phyloP scores from a whole-genome alignment of 352 stramenopile species.

The Phytophthora boehmeriae region DNA sequence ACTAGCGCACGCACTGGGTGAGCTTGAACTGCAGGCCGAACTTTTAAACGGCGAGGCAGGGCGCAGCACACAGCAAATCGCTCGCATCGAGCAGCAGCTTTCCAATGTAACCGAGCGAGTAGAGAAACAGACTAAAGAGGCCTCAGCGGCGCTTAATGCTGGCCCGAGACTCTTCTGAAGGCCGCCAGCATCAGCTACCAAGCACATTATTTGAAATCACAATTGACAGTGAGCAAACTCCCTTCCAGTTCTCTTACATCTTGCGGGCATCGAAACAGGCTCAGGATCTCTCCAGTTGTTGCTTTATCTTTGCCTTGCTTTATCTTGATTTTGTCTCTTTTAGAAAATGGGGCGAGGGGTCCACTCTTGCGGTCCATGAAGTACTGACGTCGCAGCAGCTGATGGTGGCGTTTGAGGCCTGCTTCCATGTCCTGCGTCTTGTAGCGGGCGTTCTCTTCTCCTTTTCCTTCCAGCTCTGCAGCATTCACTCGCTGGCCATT shows the following conservation, averaged over 20 bases:
- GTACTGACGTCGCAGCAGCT: slow-evolving; percentile 82
- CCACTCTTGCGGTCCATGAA: slow-evolving; percentile 84
- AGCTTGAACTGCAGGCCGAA: slow-evolving; percentile 76
- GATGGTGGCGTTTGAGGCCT: slow-evolving; percentile 73
- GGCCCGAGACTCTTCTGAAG: slow-evolving; percentile 50
- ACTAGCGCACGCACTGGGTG: slow-evolving; percentile 58
- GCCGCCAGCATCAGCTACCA: slow-evolving; percentile 2
- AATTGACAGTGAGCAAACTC: slow-evolving; percentile 1
- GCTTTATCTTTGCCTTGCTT: neutral
- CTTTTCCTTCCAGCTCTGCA: slow-evolving; percentile 42
- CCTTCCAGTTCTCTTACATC: neutral
- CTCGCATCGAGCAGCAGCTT: slow-evolving; percentile 71
- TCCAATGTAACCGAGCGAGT: slow-evolving; percentile 70
- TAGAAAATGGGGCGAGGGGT: slow-evolving; percentile 52
- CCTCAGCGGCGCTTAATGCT: slow-evolving; percentile 43
- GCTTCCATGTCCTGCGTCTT: slow-evolving; percentile 76
- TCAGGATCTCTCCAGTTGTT: neutral
- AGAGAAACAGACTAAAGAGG: slow-evolving; percentile 73
- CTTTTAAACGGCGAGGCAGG: slow-evolving; percentile 69
- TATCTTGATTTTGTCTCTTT: neutral
- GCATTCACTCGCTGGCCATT: slow-evolving; percentile 76
- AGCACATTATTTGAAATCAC: slow-evolving; percentile 1
- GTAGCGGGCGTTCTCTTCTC: slow-evolving; percentile 66
- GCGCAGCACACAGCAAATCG: slow-evolving; percentile 75
- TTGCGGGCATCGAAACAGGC: neutral